Percentiles rank a stretch among this genome's conserved stretches.
Evolutionary conservation across 768 basidiomycete genomes (phyloP).

Genomic region (Pleurotus salmoneostramineus): DNA sequence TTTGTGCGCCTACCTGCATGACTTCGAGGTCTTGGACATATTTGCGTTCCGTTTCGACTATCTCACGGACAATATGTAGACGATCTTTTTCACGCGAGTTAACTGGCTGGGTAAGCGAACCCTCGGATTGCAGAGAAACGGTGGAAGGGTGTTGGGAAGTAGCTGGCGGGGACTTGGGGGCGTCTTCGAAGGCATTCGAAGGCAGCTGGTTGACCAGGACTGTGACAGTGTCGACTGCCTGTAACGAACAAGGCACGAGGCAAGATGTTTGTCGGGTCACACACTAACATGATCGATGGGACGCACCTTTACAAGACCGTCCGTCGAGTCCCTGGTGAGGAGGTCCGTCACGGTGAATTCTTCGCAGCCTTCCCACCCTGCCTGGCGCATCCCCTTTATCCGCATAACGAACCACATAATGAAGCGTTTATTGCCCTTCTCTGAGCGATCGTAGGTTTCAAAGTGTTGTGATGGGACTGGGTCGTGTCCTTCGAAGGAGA

Average conservation of each 20-base stretch:
- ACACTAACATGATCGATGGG: not conserved
- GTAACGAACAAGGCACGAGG: not conserved
- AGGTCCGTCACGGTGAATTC: slow-evolving; percentile 91
- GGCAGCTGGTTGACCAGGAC: slow-evolving; percentile 79
- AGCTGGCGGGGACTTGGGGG: slow-evolving; percentile 54
- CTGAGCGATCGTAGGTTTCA: slow-evolving; percentile 72
- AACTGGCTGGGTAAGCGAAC: slow-evolving; percentile 32
- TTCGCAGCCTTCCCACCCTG: slow-evolving; percentile 72
- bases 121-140: slow-evolving; percentile 51
- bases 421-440: slow-evolving; percentile 70
- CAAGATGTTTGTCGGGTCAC: not conserved
- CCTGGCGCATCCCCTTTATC: slow-evolving; percentile 59
- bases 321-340: slow-evolving; percentile 86
- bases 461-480: slow-evolving; percentile 40
- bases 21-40: slow-evolving; percentile 96
- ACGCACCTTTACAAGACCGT: slow-evolving; percentile 90
- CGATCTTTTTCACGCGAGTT: slow-evolving; percentile 65
- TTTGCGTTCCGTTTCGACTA: slow-evolving; percentile 93
- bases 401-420: slow-evolving; percentile 92
- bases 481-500: slow-evolving; percentile 64
- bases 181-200: slow-evolving; percentile 59
- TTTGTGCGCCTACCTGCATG: slow-evolving; percentile 64
- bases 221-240: slow-evolving; percentile 91
- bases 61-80: slow-evolving; percentile 80
- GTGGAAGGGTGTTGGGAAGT: slow-evolving; percentile 54